Evolutionary conservation across 768 basidiomycete genomes (phyloP).

Genomic region (Pisolithus marmoratus): DNA sequence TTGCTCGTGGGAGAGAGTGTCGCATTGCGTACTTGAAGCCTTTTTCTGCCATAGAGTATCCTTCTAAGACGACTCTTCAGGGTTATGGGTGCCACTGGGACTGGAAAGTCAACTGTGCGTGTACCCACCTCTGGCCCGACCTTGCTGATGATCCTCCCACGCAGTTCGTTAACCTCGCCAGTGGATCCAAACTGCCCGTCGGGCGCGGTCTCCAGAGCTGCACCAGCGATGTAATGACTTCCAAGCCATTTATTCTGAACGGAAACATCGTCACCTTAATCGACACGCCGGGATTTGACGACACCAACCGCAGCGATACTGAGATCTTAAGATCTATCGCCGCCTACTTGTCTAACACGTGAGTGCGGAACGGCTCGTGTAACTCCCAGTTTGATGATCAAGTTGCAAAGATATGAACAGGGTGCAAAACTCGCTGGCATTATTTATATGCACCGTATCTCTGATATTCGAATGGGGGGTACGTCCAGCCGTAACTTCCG

Average conservation of each 20-base stretch:
- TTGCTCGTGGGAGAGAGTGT: background rate
- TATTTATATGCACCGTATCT: conserved; percentile 52
- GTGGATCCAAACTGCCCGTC: conserved; percentile 42
- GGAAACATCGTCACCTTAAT: conserved; percentile 43
- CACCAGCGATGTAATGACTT: conserved; percentile 40
- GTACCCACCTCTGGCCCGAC: background rate
- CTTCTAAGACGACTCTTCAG: conserved; percentile 24
- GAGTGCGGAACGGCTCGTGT: background rate
- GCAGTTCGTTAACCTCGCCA: conserved; percentile 51
- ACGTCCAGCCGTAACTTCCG: conserved; percentile 45
- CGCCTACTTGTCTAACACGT: conserved; percentile 29
- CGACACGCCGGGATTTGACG: conserved; percentile 61
- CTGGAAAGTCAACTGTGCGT: conserved; percentile 32
- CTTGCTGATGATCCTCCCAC: conserved; percentile 2
- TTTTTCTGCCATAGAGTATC: background rate
- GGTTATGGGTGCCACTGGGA: conserved; percentile 31
- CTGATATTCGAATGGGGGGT: conserved; percentile 45
- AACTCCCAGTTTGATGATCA: conserved; percentile 36
- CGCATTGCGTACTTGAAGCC: background rate
- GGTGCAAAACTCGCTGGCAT: conserved; percentile 40
- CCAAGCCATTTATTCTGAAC: conserved; percentile 40
- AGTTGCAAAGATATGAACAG: conserved; percentile 44
- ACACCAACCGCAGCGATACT: conserved; percentile 44
- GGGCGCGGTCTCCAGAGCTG: conserved; percentile 46
- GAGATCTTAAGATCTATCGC: conserved; percentile 49